Conservation (phyloP, 2,329 filamentous ascomycete species). For the Microdochium bolleyi region DNA sequence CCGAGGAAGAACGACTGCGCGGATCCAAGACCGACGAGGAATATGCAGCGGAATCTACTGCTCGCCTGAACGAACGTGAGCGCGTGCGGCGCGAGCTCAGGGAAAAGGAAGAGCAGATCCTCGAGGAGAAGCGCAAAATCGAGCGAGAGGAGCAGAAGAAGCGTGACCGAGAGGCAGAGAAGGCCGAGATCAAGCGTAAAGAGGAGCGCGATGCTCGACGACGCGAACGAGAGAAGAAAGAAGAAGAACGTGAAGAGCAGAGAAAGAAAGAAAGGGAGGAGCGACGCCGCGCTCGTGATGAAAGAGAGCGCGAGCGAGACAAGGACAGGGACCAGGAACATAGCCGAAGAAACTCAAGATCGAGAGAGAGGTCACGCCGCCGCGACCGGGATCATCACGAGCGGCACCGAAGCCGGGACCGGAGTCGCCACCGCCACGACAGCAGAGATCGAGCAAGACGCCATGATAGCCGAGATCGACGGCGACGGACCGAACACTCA, state of each 20-base stretch:
- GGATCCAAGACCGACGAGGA: constrained; percentile 68
- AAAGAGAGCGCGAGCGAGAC: constrained; percentile 24
- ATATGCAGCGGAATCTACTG: constrained; percentile 60
- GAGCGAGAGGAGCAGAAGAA: constrained; percentile 47
- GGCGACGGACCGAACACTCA: constrained; percentile 20
- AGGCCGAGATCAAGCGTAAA: constrained; percentile 40
- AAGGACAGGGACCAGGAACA: constrained; percentile 28
- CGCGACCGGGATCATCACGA: constrained; percentile 18
- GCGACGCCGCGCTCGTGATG: constrained; percentile 27
- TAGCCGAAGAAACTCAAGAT: constrained; percentile 29
- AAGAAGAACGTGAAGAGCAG: constrained; percentile 27
- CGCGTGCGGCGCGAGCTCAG: constrained; percentile 52
- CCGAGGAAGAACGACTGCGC: constrained; percentile 53
- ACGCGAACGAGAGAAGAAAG: constrained; percentile 29
- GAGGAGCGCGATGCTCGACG: constrained; percentile 41
- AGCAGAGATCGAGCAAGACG: neutral
- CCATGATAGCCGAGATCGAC: constrained; percentile 20
- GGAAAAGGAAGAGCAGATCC: constrained; percentile 49
- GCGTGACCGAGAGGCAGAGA: constrained; percentile 38
- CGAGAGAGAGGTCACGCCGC: constrained; percentile 18
- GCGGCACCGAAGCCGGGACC: constrained; percentile 22
- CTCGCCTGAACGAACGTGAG: constrained; percentile 52
- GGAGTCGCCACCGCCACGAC: constrained; percentile 13
- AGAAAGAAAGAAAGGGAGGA: constrained; percentile 49
- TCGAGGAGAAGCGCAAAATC: constrained; percentile 53